phyloP scores from a whole-genome alignment of 148 eudicot species.

The Diospyros kaki region DNA sequence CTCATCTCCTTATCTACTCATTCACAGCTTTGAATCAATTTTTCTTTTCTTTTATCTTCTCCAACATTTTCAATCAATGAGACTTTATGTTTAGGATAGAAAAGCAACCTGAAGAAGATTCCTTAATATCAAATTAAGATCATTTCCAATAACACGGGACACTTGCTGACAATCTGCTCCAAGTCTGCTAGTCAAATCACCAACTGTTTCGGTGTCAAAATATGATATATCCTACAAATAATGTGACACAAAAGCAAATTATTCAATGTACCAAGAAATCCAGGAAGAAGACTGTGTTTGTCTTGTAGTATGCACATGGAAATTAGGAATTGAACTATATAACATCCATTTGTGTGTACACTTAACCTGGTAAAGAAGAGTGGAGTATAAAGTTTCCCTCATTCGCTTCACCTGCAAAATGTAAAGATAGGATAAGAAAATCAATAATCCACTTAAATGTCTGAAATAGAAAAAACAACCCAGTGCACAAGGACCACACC shows the following conservation, averaged over 20 bases:
- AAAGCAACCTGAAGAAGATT: constrained; percentile 76
- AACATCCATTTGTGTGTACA: neutral
- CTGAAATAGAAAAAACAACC: too few species aligned
- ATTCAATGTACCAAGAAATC: constrained; percentile 7
- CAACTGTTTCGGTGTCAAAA: constrained; percentile 87
- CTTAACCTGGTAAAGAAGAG: constrained; percentile 82
- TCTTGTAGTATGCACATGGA: constrained; percentile 11
- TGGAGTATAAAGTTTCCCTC: constrained; percentile 85
- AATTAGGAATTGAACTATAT: neutral
- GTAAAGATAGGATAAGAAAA: neutral
- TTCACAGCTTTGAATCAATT: too few species aligned
- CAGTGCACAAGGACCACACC: too few species aligned
- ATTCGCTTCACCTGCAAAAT: constrained; percentile 85
- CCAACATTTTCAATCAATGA: neutral
- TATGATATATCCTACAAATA: constrained; percentile 76
- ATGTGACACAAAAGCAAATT: constrained; percentile 8
- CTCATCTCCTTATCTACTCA: too few species aligned
- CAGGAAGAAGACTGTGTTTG: neutral
- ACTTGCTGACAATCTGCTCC: constrained; percentile 99
- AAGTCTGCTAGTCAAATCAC: constrained; percentile 96
- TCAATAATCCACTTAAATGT: too few species aligned
- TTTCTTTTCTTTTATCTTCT: too few species aligned
- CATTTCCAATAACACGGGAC: constrained; percentile 96
- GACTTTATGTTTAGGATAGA: constrained; percentile 5
- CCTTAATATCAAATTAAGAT: constrained; percentile 87